Conservation (phyloP, 2,329 filamentous ascomycete genomes). For the Xylariomycetidae sp. region DNA sequence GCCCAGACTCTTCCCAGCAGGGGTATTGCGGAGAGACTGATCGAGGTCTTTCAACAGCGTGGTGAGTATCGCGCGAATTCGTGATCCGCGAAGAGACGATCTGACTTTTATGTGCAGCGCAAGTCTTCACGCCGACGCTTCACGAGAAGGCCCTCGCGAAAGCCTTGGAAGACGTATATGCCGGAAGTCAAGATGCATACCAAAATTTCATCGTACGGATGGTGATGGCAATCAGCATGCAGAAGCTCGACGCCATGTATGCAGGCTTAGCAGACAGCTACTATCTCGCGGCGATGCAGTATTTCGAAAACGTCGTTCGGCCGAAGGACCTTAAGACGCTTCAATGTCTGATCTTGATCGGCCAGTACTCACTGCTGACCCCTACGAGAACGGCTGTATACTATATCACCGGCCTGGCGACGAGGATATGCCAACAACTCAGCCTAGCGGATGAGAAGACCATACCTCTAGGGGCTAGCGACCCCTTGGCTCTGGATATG, state of each 20-base stretch:
- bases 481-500: constrained; percentile 81
- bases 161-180: constrained; percentile 78
- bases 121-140: constrained; percentile 80
- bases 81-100: constrained; percentile 9
- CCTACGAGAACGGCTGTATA: constrained; percentile 90
- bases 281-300: constrained; percentile 82
- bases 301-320: constrained; percentile 75
- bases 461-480: constrained; percentile 61
- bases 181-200: constrained; percentile 70
- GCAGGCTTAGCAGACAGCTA: constrained; percentile 94
- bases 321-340: constrained; percentile 88
- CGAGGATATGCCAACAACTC: constrained; percentile 82
- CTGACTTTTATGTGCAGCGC: constrained; percentile 50
- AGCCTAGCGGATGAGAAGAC: constrained; percentile 87
- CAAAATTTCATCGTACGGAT: constrained; percentile 86
- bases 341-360: constrained; percentile 83
- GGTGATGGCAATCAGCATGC: constrained; percentile 90
- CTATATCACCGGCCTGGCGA: constrained; percentile 85
- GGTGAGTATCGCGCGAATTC: constrained; percentile 40
- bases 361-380: constrained; percentile 86
- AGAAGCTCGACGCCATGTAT: constrained; percentile 84
- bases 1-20: constrained; percentile 71
- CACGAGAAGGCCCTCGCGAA: constrained; percentile 76
- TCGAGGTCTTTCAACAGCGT: constrained; percentile 83
- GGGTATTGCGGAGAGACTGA: constrained; percentile 68